Evolutionary conservation across 495 filamentous ascomycete species (phyloP).

Genomic region (Penicillium chermesinum): DNA sequence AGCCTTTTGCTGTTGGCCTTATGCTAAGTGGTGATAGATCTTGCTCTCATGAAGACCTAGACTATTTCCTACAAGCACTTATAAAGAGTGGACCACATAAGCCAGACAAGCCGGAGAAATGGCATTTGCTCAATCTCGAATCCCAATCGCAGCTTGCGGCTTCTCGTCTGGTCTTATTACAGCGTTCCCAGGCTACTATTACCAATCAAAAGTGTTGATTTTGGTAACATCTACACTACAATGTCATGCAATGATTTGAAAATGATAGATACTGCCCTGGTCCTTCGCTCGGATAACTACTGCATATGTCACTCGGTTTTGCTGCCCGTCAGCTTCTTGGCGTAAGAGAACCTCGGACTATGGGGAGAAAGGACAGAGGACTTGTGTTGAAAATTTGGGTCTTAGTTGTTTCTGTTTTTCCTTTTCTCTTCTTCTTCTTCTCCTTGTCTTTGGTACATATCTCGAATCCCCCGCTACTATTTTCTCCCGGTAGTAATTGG

Average conservation of each 20-base stretch:
- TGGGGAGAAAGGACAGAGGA: background rate
- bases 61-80: background rate
- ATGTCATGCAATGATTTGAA: background rate
- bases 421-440: background rate
- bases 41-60: background rate
- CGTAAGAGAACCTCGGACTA: background rate
- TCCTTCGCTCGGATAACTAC: background rate
- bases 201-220: background rate
- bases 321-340: background rate
- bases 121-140: background rate
- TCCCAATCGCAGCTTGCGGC: background rate
- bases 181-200: background rate
- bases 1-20: conserved; percentile 4
- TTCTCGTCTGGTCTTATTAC: background rate
- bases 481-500: background rate
- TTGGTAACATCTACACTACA: background rate
- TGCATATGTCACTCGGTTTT: background rate
- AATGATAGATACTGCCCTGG: background rate
- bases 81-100: background rate
- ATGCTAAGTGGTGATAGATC: conserved; percentile 6
- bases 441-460: background rate
- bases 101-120: background rate
- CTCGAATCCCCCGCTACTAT: background rate
- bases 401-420: background rate
- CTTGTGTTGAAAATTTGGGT: background rate